Percentiles rank a stretch among this genome's conserved stretches.
Conservation (phyloP, 2,329 filamentous ascomycete genomes). For the Neocatenulostroma microsporum region DNA sequence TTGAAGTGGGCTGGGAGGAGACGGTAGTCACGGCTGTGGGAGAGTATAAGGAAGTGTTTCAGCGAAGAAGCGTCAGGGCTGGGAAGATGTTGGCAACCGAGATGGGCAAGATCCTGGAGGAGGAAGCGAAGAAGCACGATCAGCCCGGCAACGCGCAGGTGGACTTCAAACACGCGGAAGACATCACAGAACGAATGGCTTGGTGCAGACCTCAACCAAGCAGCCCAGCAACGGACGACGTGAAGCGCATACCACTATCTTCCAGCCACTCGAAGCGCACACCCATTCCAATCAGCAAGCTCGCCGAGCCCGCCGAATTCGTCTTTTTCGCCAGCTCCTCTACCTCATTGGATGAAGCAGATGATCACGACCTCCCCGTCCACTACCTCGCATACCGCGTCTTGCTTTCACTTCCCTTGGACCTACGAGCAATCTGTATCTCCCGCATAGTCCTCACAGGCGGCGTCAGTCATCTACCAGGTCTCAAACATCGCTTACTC, state of each 20-base stretch:
- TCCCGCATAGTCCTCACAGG: slow-evolving; percentile 81
- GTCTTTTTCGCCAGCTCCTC: slow-evolving; percentile 61
- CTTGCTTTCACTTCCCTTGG: slow-evolving; percentile 67
- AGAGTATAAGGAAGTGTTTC: slow-evolving; percentile 76
- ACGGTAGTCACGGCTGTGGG: slow-evolving; percentile 79
- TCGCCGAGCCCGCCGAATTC: slow-evolving; percentile 68
- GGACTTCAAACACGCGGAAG: slow-evolving; percentile 70
- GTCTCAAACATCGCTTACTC: slow-evolving; percentile 68
- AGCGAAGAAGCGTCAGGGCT: slow-evolving; percentile 62
- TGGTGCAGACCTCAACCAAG: slow-evolving; percentile 54
- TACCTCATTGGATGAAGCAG: slow-evolving; percentile 52
- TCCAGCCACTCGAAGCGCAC: slow-evolving; percentile 30
- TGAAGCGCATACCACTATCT: slow-evolving; percentile 30
- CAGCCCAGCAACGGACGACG: slow-evolving; percentile 12
- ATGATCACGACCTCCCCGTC: slow-evolving; percentile 79
- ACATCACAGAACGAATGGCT: slow-evolving; percentile 63
- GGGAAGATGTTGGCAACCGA: slow-evolving; percentile 64
- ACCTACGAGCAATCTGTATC: slow-evolving; percentile 79
- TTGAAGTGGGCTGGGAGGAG: slow-evolving; percentile 91
- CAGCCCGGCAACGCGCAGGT: slow-evolving; percentile 27
- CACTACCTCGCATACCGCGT: slow-evolving; percentile 68
- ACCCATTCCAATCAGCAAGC: slow-evolving; percentile 58
- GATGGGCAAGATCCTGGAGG: slow-evolving; percentile 57
- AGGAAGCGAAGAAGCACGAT: slow-evolving; percentile 31
- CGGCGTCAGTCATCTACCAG: slow-evolving; percentile 68